Conservation (phyloP, 1,284 basidiomycete species). For the Cryptococcus sp. region DNA sequence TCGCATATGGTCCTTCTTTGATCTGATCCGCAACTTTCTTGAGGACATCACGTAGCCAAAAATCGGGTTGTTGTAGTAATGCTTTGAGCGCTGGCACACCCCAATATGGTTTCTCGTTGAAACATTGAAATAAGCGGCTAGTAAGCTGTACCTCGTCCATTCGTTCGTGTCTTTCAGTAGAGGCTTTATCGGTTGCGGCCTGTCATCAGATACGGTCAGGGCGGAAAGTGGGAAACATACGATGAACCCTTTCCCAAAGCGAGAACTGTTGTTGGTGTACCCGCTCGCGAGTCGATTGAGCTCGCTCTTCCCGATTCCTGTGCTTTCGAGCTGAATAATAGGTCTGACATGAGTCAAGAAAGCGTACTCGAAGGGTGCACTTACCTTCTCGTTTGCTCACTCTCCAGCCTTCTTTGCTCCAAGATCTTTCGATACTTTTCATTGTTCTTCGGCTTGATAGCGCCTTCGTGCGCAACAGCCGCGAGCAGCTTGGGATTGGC, state of each 20-base stretch:
- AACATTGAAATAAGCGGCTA: slow-evolving; percentile 75
- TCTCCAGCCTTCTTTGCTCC: slow-evolving; percentile 44
- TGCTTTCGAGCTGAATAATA: slow-evolving; percentile 48
- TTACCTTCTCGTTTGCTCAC: slow-evolving; percentile 46
- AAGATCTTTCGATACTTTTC: slow-evolving; percentile 50
- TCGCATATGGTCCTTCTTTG: slow-evolving; percentile 62
- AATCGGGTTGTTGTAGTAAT: slow-evolving; percentile 84
- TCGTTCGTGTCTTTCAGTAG: slow-evolving; percentile 76
- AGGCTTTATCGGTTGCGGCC: slow-evolving; percentile 30
- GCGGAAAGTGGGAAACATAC: neutral
- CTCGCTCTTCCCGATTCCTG: slow-evolving; percentile 32
- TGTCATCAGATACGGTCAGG: neutral
- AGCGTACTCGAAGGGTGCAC: too few relatives aligned
- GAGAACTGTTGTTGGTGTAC: slow-evolving; percentile 30
- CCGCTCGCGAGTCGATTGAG: slow-evolving; percentile 39
- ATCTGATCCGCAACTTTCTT: slow-evolving; percentile 75
- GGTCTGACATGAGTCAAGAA: slow-evolving; percentile 18
- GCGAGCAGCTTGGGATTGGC: slow-evolving; percentile 34
- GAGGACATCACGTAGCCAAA: slow-evolving; percentile 82
- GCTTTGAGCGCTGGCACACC: slow-evolving; percentile 72
- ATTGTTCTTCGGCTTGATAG: slow-evolving; percentile 37
- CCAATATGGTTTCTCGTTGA: slow-evolving; percentile 77
- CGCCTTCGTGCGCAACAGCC: slow-evolving; percentile 41
- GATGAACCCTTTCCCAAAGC: slow-evolving; percentile 27
- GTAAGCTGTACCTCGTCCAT: slow-evolving; percentile 84